Evolutionary conservation across 441 rosid species (phyloP).

Genomic region (Euphorbia celastroides): DNA sequence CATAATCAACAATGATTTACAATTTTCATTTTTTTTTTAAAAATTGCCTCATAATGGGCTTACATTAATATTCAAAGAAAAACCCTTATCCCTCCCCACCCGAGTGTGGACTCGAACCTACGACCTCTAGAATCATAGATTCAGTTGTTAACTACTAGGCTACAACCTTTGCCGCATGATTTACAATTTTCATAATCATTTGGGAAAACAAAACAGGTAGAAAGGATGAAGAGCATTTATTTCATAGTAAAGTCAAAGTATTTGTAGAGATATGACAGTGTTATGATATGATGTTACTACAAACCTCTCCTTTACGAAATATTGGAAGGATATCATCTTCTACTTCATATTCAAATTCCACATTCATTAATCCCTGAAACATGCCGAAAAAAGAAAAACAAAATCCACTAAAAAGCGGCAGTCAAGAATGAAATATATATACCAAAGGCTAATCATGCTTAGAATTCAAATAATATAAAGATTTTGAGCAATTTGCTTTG

Average conservation of each 20-base stretch:
- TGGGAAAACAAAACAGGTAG: too few species aligned
- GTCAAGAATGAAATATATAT: neutral
- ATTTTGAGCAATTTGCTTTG: slow-evolving; percentile 35
- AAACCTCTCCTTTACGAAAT: slow-evolving; percentile 93
- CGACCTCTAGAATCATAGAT: too few species aligned
- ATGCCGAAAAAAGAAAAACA: slow-evolving; percentile 9
- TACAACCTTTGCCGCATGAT: too few species aligned
- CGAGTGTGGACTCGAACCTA: too few species aligned
- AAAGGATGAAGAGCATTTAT: too few species aligned
- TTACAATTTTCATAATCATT: too few species aligned
- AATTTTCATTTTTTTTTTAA: too few species aligned
- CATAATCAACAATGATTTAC: neutral
- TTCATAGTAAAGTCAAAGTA: neutral
- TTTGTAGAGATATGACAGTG: neutral
- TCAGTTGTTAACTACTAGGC: too few species aligned
- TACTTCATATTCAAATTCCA: slow-evolving; percentile 85
- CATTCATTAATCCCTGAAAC: slow-evolving; percentile 54
- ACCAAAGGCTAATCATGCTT: neutral
- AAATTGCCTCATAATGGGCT: too few species aligned
- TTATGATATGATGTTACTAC: neutral
- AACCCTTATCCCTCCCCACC: too few species aligned
- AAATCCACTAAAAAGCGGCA: slow-evolving; percentile 16
- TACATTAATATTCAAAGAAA: too few species aligned
- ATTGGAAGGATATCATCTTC: slow-evolving; percentile 81
- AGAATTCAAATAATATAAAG: slow-evolving; percentile 10